phyloP scores from a whole-genome alignment of 2,329 filamentous ascomycete genomes.

The Diaporthe eres region DNA sequence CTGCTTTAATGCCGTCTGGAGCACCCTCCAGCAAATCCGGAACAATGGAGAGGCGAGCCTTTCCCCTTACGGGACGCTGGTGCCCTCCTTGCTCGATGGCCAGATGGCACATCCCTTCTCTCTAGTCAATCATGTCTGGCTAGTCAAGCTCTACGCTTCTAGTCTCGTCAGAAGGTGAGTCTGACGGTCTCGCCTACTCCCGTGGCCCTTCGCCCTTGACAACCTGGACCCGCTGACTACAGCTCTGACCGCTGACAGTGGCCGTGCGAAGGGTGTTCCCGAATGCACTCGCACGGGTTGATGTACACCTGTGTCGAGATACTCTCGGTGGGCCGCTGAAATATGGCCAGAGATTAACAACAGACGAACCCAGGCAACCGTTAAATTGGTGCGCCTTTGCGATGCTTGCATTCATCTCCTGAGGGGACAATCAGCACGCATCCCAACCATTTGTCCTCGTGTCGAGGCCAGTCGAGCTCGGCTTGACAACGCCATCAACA shows the following conservation, averaged over 20 bases:
- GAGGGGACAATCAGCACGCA: not conserved
- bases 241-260: conserved; percentile 22
- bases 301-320: conserved; percentile 15
- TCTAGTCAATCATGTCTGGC: conserved; percentile 11
- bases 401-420: conserved; percentile 24
- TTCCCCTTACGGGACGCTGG: conserved; percentile 12
- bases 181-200: conserved; percentile 30
- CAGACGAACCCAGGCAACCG: conserved; percentile 17
- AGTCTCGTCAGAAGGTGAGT: conserved; percentile 17
- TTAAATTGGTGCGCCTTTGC: conserved; percentile 23
- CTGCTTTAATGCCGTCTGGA: not conserved
- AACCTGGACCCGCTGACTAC: not conserved
- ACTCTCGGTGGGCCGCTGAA: conserved; percentile 10
- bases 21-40: not conserved
- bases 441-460: not conserved
- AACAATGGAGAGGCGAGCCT: conserved; percentile 27
- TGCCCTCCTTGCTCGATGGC: conserved; percentile 8
- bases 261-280: conserved; percentile 27
- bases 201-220: conserved; percentile 34
- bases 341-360: conserved; percentile 25
- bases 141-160: conserved; percentile 12
- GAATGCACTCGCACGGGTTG: conserved; percentile 20
- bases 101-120: conserved; percentile 25
- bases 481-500: not conserved
- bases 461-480: not conserved